A percentile compares a stretch with the other conserved stretches of the same genome.
phyloP scores from a whole-genome alignment of 768 basidiomycete species.

The Fomitopsis serialis region DNA sequence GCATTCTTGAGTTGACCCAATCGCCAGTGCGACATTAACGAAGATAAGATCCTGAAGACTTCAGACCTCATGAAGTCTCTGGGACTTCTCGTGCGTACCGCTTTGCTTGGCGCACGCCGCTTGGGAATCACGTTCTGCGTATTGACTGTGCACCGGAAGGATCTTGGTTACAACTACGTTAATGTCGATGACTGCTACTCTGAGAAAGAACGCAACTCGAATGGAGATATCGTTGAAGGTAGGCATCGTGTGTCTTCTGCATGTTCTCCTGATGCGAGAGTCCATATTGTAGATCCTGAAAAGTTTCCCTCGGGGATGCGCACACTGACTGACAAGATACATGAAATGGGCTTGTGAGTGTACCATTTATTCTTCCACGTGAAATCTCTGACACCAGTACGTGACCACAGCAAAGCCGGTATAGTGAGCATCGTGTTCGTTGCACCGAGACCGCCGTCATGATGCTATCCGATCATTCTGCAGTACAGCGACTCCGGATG shows the following conservation, averaged over 20 bases:
- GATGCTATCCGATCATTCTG: background rate
- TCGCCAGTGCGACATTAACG: constrained; percentile 54
- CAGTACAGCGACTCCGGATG: constrained; percentile 67
- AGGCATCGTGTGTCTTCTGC: background rate
- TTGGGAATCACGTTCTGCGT: background rate
- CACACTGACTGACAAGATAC: constrained; percentile 48
- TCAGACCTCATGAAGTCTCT: constrained; percentile 45
- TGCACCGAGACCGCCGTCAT: too few relatives aligned
- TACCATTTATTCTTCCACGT: constrained; percentile 1
- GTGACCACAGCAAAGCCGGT: constrained; percentile 44
- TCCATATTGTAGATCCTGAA: constrained; percentile 31
- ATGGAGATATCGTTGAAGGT: constrained; percentile 51
- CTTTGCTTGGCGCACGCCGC: background rate
- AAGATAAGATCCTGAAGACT: constrained; percentile 43
- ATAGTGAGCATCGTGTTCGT: constrained; percentile 34
- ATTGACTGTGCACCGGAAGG: constrained; percentile 28
- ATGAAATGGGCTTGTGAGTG: constrained; percentile 53
- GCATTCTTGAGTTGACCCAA: background rate
- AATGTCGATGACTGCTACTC: constrained; percentile 67
- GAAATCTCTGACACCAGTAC: background rate
- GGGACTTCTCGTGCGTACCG: constrained; percentile 35
- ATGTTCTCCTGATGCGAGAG: background rate
- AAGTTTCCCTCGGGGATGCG: constrained; percentile 59
- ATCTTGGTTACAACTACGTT: constrained; percentile 52
- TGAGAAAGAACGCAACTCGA: constrained; percentile 44